Conservation (phyloP, 2,329 filamentous ascomycete genomes). For the Ascocoryne sarcoides region DNA sequence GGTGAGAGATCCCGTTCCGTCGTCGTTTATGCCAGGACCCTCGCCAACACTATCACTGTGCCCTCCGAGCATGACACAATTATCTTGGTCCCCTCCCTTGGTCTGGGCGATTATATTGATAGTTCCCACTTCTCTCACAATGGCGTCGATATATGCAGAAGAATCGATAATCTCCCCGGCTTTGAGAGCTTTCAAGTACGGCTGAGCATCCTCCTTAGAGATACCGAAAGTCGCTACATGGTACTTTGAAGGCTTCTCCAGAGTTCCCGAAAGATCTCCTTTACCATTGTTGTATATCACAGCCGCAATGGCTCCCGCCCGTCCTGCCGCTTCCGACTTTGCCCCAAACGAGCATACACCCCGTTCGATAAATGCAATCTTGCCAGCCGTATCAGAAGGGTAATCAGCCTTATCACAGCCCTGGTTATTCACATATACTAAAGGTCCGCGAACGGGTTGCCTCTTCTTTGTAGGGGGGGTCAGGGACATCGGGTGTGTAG, state of each 20-base stretch:
- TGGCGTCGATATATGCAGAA: slow-evolving; percentile 51
- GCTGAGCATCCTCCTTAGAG: slow-evolving; percentile 47
- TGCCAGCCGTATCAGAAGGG: slow-evolving; percentile 46
- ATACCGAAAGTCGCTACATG: slow-evolving; percentile 64
- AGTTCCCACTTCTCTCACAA: slow-evolving; percentile 34
- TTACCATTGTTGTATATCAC: slow-evolving; percentile 51
- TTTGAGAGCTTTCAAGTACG: slow-evolving; percentile 45
- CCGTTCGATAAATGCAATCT: slow-evolving; percentile 62
- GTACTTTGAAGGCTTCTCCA: slow-evolving; percentile 50
- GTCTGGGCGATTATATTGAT: slow-evolving; percentile 57
- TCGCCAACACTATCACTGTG: slow-evolving; percentile 55
- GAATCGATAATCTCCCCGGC: slow-evolving; percentile 41
- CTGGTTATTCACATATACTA: slow-evolving; percentile 51
- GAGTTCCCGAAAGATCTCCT: slow-evolving; percentile 56
- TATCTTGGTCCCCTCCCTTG: slow-evolving; percentile 46
- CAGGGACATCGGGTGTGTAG: slow-evolving; percentile 51
- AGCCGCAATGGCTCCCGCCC: slow-evolving; percentile 60
- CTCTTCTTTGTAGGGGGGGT: slow-evolving; percentile 56
- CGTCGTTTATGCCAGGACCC: slow-evolving; percentile 43
- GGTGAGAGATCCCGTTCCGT: slow-evolving; percentile 34
- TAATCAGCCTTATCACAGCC: slow-evolving; percentile 60
- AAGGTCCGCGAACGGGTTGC: slow-evolving; percentile 48
- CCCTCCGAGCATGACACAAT: slow-evolving; percentile 57
- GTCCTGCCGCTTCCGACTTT: slow-evolving; percentile 61
- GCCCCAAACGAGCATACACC: slow-evolving; percentile 63